Base-by-base conservation (phyloP, 192 early-diverging fungal species). In the Coemansia sp. region DNA sequence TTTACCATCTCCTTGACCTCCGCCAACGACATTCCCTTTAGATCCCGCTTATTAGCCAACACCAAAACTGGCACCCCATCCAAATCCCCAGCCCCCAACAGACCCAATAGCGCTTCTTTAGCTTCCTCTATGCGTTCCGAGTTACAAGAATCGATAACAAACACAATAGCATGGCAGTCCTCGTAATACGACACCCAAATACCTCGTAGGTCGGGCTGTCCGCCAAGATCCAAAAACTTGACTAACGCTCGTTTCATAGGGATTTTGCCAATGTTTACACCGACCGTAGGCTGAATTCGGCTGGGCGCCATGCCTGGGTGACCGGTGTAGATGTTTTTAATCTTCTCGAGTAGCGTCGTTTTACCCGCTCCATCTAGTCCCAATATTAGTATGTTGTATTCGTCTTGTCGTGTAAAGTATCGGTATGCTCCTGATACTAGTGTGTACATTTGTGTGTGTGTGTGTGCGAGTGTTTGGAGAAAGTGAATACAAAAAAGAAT, bases 351-450 rank as follows among this genome's bases (percentile, higher is more conserved):
- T 26, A 98, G 70, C n/a, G 96, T 97, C 5, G 96, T 98, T 77
- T 99, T 99, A 50, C 97, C 97, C n/a, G 95, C 93, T 78, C 95
- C 94, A 73, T 99, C 97, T 23, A 98, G 89, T 33, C 97, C 97
- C 37, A 99, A 80, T 59, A 99, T 92, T n/a, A 99, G 87, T n/a
- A 98, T 88, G 62, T 91, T 94, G 84, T 89, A 99, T 68, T 97
- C 94, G 76, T 98, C 95, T 67, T 89, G 93, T 58, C 89, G 85
- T 43, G 93, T 96, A 63, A 91, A 85, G 72, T 96, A 91, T 70
- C 89, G 86, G 80, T 99, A 97, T 17, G 95, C 87, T 23, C 96
- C 97, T 53, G 89, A 89, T 11, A 98, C 78, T 52, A 99, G 88
- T 32, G 96, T 92, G 81, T 94, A 97, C 96, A 98, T 98, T 73